phyloP scores from a whole-genome alignment of 257 asterid genomes.

The Ilex aquifolium region DNA sequence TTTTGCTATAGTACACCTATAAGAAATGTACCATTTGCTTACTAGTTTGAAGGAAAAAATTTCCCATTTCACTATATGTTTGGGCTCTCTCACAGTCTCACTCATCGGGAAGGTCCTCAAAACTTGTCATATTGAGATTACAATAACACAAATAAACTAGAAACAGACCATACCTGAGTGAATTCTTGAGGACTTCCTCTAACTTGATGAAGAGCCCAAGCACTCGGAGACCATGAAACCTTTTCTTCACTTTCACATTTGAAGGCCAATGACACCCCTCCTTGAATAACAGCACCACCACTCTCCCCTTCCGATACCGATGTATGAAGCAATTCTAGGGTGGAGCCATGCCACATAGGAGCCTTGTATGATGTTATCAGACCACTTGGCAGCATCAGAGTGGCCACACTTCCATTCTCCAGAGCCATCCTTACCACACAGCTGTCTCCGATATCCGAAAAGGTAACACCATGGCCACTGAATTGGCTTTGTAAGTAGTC shows the following conservation, averaged over 20 bases:
- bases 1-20: too few species aligned
- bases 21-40: too few species aligned
- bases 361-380: slow-evolving; percentile 71
- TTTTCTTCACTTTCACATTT: slow-evolving; percentile 24
- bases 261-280: slow-evolving; percentile 60
- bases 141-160: too few species aligned
- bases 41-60: too few species aligned
- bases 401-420: slow-evolving; percentile 51
- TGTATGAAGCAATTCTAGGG: slow-evolving; percentile 63
- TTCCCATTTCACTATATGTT: too few species aligned
- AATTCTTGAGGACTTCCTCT: slow-evolving; percentile 47
- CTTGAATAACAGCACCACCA: slow-evolving; percentile 38
- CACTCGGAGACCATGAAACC: slow-evolving; percentile 39
- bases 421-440: slow-evolving; percentile 50
- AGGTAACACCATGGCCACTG: slow-evolving; percentile 38
- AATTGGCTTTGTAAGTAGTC: slow-evolving; percentile 38
- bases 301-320: slow-evolving; percentile 33
- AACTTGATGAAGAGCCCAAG: slow-evolving; percentile 47
- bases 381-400: slow-evolving; percentile 75
- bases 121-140: too few species aligned
- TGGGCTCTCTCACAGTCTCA: too few species aligned
- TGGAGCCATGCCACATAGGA: slow-evolving; percentile 79
- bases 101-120: too few species aligned
- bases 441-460: slow-evolving; percentile 36
- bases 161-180: slow-evolving; percentile 33